Evolutionary conservation across 2,329 filamentous ascomycete species (phyloP).

Genomic region (Alternaria rosae): DNA sequence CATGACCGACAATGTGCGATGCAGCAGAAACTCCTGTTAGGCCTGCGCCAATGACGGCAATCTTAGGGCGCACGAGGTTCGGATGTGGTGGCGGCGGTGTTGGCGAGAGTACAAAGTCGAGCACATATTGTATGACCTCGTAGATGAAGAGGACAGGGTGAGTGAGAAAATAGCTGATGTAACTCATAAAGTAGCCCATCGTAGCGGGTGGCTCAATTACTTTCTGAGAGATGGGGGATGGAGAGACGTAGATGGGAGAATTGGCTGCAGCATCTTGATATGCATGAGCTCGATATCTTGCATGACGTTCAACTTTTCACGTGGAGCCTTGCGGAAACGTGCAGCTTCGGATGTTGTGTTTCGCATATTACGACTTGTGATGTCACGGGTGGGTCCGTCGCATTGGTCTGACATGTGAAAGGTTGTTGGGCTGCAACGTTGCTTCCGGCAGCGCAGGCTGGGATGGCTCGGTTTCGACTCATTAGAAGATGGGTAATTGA

Average conservation of each 20-base stretch:
- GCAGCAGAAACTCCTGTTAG: conserved; percentile 80
- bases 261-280: neutral
- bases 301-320: neutral
- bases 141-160: conserved; percentile 67
- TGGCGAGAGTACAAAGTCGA: conserved; percentile 72
- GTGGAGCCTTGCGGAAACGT: conserved; percentile 11
- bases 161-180: conserved; percentile 42
- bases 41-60: conserved; percentile 57
- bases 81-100: conserved; percentile 68
- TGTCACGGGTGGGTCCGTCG: conserved; percentile 28
- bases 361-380: conserved; percentile 24
- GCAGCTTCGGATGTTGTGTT: conserved; percentile 20
- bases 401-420: conserved; percentile 29
- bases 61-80: conserved; percentile 66
- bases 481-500: neutral
- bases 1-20: conserved; percentile 83
- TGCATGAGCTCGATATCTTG: neutral
- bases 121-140: conserved; percentile 69
- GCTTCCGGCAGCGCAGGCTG: neutral
- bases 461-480: neutral
- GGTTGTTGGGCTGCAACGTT: neutral
- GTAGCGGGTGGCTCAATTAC: neutral
- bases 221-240: neutral
- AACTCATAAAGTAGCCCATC: conserved; percentile 29
- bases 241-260: neutral